Percentiles rank a stretch among this genome's conserved stretches.
These are phyloP conservation scores for Plectosphaerella sp. DNA, from an alignment of 2,329 filamentous ascomycete genomes.

Conservation along the genomic window DNA sequence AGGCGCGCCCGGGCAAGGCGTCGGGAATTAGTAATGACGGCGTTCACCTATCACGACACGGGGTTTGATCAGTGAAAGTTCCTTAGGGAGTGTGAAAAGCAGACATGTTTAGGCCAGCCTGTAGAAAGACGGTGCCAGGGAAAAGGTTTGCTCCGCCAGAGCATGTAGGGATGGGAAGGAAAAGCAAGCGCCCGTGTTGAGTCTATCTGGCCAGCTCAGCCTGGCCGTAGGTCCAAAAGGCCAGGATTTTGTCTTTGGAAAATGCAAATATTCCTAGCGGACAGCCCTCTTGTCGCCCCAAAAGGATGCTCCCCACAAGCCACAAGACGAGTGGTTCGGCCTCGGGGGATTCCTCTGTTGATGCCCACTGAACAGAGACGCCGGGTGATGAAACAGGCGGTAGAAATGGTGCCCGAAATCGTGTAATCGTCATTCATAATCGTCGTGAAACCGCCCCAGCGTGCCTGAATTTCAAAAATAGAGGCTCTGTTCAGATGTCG, in stretches of 20 bases:
- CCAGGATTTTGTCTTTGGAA: background rate
- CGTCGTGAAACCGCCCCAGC: background rate
- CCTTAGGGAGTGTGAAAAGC: background rate
- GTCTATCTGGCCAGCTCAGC: conserved; percentile 3
- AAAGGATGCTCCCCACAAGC: background rate
- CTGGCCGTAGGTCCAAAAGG: background rate
- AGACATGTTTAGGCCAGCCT: background rate
- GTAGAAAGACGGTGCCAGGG: background rate
- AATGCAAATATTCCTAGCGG: too few species aligned
- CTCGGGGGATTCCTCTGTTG: background rate
- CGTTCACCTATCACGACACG: conserved; percentile 16
- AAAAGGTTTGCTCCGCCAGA: background rate
- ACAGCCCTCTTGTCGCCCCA: too few species aligned
- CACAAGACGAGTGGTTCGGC: background rate
- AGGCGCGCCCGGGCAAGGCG: background rate
- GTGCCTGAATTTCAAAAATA: too few species aligned
- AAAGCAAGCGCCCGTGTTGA: conserved; percentile 3
- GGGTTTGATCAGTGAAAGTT: conserved; percentile 9
- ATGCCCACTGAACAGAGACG: background rate
- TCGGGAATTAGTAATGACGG: conserved; percentile 8
- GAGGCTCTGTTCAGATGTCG: too few species aligned
- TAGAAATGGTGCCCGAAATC: background rate
- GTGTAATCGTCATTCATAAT: background rate
- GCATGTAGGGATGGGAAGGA: background rate
- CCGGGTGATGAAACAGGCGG: background rate